Conservation (phyloP, 1,284 basidiomycete species). For the Cutaneotrichosporon cutaneum region DNA sequence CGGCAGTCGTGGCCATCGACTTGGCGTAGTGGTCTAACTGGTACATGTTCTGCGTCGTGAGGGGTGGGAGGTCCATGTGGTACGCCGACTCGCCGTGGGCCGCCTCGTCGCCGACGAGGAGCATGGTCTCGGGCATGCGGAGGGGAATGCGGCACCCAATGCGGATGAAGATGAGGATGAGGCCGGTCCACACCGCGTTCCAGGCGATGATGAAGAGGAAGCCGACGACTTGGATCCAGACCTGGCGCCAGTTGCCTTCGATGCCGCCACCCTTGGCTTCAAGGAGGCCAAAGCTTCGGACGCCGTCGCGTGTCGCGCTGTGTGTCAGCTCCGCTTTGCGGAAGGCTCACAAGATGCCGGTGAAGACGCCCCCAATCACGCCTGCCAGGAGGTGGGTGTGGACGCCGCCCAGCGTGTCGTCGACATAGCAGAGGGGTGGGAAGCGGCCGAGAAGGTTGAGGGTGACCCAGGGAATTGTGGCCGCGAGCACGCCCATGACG, state of each 20-base stretch:
- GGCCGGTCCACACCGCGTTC: not conserved
- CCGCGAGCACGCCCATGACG: not conserved
- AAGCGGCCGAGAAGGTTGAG: conserved; percentile 4
- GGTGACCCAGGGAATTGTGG: not conserved
- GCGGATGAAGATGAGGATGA: conserved; percentile 1
- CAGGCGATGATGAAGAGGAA: conserved; percentile 1
- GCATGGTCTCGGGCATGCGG: not conserved
- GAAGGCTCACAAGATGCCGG: not conserved
- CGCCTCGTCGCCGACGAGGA: conserved; percentile 2
- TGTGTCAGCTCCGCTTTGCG: not conserved
- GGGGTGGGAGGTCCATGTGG: not conserved
- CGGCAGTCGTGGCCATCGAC: not conserved
- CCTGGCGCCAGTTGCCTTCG: not conserved
- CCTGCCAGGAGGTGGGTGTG: not conserved
- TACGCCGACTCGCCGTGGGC: conserved; percentile 5
- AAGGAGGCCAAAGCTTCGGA: not conserved
- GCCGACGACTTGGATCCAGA: not conserved
- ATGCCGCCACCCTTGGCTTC: not conserved
- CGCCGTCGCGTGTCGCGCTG: not conserved
- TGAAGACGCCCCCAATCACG: not conserved
- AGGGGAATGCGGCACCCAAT: not conserved
- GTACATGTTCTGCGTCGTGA: not conserved
- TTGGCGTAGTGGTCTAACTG: not conserved
- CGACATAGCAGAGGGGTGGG: not conserved
- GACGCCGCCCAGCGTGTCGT: conserved; percentile 1